Evolutionary conservation across 148 eudicot genomes (phyloP), one percentile per base, ranked within the genome.

Genomic region (Gaultheria prostrata): DNA sequence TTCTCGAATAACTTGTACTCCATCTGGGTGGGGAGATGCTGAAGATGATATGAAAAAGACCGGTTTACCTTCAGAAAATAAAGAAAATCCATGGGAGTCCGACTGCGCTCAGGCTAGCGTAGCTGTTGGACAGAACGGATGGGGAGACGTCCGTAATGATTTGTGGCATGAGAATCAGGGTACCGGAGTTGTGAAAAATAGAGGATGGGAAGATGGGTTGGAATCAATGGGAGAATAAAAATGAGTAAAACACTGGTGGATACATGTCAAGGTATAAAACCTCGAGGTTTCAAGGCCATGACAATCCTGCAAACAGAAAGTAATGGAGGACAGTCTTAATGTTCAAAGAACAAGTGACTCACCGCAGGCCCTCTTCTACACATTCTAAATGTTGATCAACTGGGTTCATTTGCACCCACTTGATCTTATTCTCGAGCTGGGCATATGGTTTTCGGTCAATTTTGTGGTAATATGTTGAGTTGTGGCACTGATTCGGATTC

Each of bases 11-110:
- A 89, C 53, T 78, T 76, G 24, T 76, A 70, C 43, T 81, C 76
- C 88, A 12, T 63, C 82, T 26, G 97, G 97, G 43, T 92, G 93
- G 94, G 93, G 91, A 54, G 92, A 89, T 24, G 65, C n/a, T 8
- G 93, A 88, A 65, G 92, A 89, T 24, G 86, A 80, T 54, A 80
- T 69, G 15, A 78, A 82, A 30, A 65, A 67, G 43, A 56, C 79
- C 1, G 15, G 46, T n/a, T 43, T 32, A 18, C 73, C 81, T 12
- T 30, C 21, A 1, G 74, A 76, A 49, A 83, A 85, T 71, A 76
- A 67, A 11, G 85, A 33, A 33, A 80, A 35, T 82, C 50, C 74
- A 24, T 83, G 84, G 88, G 85, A 73, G 56, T 50, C 8, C 43
- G 45, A 73, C 21, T 24, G 30, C 70, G 20, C 67, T 32, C 63